Evolutionary conservation across 2,329 filamentous ascomycete genomes (phyloP).

Genomic region (Alternaria triticimaculans): DNA sequence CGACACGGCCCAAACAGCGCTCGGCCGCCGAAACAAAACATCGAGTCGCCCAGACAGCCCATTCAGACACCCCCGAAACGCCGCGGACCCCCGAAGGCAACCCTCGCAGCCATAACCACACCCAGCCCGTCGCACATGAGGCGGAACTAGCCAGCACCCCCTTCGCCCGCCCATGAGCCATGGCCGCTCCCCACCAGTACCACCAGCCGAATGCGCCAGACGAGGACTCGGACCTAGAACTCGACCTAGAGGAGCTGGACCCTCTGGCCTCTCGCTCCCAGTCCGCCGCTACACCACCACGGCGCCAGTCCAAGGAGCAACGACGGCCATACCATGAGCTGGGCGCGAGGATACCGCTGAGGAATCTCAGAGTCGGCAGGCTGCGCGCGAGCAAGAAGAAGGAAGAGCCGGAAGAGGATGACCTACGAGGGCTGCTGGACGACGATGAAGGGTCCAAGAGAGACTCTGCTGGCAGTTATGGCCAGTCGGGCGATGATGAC

Average conservation of each 20-base stretch:
- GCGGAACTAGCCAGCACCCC: slow-evolving; percentile 12
- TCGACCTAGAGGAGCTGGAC: slow-evolving; percentile 82
- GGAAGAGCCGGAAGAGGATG: slow-evolving; percentile 65
- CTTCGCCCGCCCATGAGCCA: slow-evolving; percentile 47
- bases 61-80: slow-evolving; percentile 18
- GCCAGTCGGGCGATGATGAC: slow-evolving; percentile 69
- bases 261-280: slow-evolving; percentile 54
- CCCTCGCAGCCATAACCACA: slow-evolving; percentile 5
- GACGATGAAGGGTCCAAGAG: slow-evolving; percentile 63
- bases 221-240: slow-evolving; percentile 75
- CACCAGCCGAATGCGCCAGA: slow-evolving; percentile 67
- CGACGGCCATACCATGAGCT: slow-evolving; percentile 49
- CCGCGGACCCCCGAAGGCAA: slow-evolving; percentile 37
- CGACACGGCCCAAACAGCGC: not conserved
- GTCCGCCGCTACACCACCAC: slow-evolving; percentile 32
- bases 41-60: slow-evolving; percentile 21
- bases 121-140: slow-evolving; percentile 17
- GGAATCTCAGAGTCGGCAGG: slow-evolving; percentile 62
- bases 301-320: slow-evolving; percentile 39
- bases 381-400: slow-evolving; percentile 50
- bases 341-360: slow-evolving; percentile 70
- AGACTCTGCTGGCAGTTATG: slow-evolving; percentile 66
- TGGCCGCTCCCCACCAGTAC: slow-evolving; percentile 56
- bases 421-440: slow-evolving; percentile 70
- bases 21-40: slow-evolving; percentile 12